A percentile compares a stretch with the other conserved stretches of the same genome.
Conservation (phyloP, 1,139 yeast genomes). For the Yamadazyma pseudoaaseri region DNA sequence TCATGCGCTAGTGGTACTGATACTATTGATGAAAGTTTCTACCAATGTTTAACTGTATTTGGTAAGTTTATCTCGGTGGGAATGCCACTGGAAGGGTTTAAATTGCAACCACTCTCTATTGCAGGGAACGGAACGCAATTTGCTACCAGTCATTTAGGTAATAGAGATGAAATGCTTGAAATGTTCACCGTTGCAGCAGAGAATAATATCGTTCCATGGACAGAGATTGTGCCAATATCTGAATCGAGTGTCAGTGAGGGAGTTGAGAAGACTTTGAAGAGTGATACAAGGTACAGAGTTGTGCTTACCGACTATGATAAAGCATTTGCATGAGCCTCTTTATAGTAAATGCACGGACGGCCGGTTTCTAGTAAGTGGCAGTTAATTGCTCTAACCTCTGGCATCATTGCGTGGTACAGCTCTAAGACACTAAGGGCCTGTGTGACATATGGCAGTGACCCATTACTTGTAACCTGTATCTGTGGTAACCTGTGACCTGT, state of each 20-base stretch:
- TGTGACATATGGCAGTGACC: too few species aligned
- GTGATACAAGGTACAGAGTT: slow-evolving; percentile 51
- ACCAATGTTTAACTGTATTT: slow-evolving; percentile 35
- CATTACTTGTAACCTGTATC: too few species aligned
- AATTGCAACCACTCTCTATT: slow-evolving; percentile 24
- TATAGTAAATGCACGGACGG: too few species aligned
- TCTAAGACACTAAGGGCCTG: too few species aligned
- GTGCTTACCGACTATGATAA: slow-evolving; percentile 42
- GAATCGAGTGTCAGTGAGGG: slow-evolving; percentile 52
- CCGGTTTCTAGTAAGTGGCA: too few species aligned
- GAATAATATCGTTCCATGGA: slow-evolving; percentile 55
- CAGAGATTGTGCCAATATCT: slow-evolving; percentile 53
- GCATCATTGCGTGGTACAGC: too few species aligned
- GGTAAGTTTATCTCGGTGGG: slow-evolving; percentile 55
- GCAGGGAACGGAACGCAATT: slow-evolving; percentile 42
- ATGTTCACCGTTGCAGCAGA: slow-evolving; percentile 54
- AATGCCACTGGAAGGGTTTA: slow-evolving; percentile 33
- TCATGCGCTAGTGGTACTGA: slow-evolving; percentile 43
- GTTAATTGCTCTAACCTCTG: too few species aligned
- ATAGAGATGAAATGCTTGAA: slow-evolving; percentile 54
- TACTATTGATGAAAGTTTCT: slow-evolving; percentile 28
- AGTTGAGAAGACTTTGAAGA: slow-evolving; percentile 45
- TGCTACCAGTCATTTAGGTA: slow-evolving; percentile 46
- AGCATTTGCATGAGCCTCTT: too few species aligned
- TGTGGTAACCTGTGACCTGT: too few species aligned